Percentiles rank a stretch among this genome's conserved stretches.
phyloP scores from a whole-genome alignment of 495 filamentous ascomycete genomes.

The Annulohypoxylon moriforme region DNA sequence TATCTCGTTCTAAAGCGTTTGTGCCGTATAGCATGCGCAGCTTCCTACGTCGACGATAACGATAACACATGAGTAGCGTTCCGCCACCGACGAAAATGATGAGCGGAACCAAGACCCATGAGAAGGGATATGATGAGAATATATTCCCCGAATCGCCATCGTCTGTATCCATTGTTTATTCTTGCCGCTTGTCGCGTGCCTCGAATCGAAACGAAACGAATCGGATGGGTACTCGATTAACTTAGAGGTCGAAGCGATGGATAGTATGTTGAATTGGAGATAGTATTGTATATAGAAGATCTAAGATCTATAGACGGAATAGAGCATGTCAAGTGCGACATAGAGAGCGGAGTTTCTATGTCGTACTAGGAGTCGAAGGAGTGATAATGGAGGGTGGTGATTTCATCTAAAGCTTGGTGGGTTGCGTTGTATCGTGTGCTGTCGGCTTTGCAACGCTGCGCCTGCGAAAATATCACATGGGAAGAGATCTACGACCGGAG shows the following conservation, averaged over 20 bases:
- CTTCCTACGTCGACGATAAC: conserved; percentile 36
- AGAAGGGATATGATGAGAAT: conserved; percentile 38
- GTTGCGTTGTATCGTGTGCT: conserved; percentile 30
- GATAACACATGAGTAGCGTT: conserved; percentile 40
- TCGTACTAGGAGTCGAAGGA: conserved; percentile 8
- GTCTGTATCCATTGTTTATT: conserved; percentile 30
- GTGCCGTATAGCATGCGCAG: conserved; percentile 41
- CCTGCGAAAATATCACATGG: conserved; percentile 16
- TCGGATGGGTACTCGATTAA: not conserved
- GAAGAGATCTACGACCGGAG: conserved; percentile 24
- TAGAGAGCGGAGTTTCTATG: conserved; percentile 33
- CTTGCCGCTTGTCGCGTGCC: conserved; percentile 6
- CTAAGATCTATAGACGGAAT: conserved; percentile 11
- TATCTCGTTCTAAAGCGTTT: conserved; percentile 35
- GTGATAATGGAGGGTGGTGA: conserved; percentile 25
- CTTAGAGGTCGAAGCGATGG: conserved; percentile 7
- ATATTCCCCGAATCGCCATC: conserved; percentile 29
- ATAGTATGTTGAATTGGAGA: conserved; percentile 4
- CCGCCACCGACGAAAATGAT: conserved; percentile 43
- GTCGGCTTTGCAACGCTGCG: conserved; percentile 29
- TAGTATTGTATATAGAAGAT: not conserved
- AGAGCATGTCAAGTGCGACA: conserved; percentile 26
- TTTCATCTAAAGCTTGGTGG: conserved; percentile 31
- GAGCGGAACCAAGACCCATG: conserved; percentile 46
- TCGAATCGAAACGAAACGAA: conserved; percentile 6